Evolutionary conservation across 2,329 filamentous ascomycete species (phyloP).

Genomic region (Fusarium aywerte): DNA sequence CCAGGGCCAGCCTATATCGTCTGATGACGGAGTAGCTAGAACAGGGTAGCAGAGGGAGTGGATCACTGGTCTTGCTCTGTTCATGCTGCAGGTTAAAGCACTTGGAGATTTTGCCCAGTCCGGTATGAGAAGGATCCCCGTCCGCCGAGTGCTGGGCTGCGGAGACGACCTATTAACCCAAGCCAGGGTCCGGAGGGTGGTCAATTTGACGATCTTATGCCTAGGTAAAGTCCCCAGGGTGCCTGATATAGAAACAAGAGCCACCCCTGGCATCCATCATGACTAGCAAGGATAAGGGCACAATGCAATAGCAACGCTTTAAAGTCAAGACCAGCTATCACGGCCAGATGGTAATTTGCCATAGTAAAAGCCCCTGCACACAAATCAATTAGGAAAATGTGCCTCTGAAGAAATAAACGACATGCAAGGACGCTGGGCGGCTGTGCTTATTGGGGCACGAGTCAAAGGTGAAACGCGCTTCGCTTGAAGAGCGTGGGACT

Average conservation of each 20-base stretch:
- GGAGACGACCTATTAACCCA: constrained; percentile 52
- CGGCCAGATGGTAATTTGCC: constrained; percentile 44
- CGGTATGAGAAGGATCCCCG: constrained; percentile 42
- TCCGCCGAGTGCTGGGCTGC: constrained; percentile 42
- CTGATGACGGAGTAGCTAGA: constrained; percentile 47
- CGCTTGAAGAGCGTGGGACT: constrained; percentile 42
- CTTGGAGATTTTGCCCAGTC: constrained; percentile 46
- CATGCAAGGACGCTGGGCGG: constrained; percentile 34
- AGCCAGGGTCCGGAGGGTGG: constrained; percentile 58
- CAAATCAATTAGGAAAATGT: constrained; percentile 32
- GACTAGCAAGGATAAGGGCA: constrained; percentile 39
- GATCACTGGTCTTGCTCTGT: constrained; percentile 43
- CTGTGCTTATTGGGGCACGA: constrained; percentile 43
- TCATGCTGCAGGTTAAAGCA: constrained; percentile 47
- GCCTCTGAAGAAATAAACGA: constrained; percentile 35
- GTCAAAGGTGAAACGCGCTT: constrained; percentile 45
- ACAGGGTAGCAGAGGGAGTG: constrained; percentile 46
- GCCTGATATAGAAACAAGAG: constrained; percentile 63
- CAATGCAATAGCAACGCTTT: constrained; percentile 33
- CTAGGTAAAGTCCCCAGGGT: constrained; percentile 55
- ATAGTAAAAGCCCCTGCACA: constrained; percentile 35
- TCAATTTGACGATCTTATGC: constrained; percentile 71
- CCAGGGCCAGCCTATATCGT: constrained; percentile 46
- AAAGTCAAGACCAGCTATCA: constrained; percentile 34
- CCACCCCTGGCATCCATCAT: constrained; percentile 47